phyloP scores from a whole-genome alignment of 257 asterid species.

The Schizonepeta tenuifolia region DNA sequence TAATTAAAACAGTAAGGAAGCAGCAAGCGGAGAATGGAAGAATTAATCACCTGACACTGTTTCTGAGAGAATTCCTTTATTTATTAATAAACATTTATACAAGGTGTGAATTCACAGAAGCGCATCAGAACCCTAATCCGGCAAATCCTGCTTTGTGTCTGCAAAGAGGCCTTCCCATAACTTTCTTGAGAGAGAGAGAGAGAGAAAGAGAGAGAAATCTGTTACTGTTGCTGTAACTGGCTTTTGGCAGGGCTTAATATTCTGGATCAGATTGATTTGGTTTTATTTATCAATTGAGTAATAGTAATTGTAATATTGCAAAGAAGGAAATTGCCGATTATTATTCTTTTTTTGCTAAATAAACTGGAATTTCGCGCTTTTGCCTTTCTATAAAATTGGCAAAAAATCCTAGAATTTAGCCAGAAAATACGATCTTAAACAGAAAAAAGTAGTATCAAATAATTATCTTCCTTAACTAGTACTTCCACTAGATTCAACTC shows the following conservation, averaged over 20 bases:
- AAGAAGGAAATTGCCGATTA: constrained; percentile 11
- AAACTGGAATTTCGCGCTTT: neutral
- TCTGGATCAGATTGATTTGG: constrained; percentile 10
- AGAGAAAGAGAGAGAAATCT: constrained; percentile 27
- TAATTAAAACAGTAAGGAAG: neutral
- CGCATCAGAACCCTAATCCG: constrained; percentile 58
- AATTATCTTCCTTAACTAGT: neutral
- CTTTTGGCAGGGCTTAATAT: constrained; percentile 28
- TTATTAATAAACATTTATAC: constrained; percentile 14
- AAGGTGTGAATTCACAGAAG: constrained; percentile 2
- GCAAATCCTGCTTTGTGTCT: constrained; percentile 53
- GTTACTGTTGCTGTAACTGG: constrained; percentile 39
- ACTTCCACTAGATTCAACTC: neutral
- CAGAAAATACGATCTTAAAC: neutral
- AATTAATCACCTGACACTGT: constrained; percentile 55
- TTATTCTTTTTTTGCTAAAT: neutral
- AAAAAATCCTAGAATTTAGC: constrained; percentile 14
- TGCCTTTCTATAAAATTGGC: neutral
- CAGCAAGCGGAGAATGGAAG: constrained; percentile 32
- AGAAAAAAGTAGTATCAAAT: neutral
- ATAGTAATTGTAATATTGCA: constrained; percentile 4
- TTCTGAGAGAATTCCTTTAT: constrained; percentile 37
- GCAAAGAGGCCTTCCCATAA: constrained; percentile 38
- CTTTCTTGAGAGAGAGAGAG: constrained; percentile 34
- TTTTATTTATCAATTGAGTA: constrained; percentile 22